Evolutionary conservation across 2,329 filamentous ascomycete species (phyloP).

Genomic region (Colletotrichum sojae): DNA sequence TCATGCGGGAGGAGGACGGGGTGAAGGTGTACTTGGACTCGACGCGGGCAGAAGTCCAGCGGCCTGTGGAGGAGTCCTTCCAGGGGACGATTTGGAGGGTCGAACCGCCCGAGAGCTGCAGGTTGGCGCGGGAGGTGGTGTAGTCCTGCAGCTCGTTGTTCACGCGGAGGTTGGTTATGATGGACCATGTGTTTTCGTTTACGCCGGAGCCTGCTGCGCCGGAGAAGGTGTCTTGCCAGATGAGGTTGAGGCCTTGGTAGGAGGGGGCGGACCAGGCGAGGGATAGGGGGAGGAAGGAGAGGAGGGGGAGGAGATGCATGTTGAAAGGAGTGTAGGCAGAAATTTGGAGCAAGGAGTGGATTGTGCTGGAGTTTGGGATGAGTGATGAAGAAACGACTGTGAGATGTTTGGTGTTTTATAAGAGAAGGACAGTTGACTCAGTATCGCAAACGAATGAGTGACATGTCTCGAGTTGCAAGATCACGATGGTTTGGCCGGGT

Average conservation of each 20-base stretch:
- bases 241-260: slow-evolving; percentile 55
- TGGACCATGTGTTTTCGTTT: slow-evolving; percentile 57
- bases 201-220: slow-evolving; percentile 54
- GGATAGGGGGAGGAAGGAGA: slow-evolving; percentile 44
- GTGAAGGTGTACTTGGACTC: slow-evolving; percentile 63
- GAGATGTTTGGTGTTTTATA: slow-evolving; percentile 9
- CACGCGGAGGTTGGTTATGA: slow-evolving; percentile 59
- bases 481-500: slow-evolving; percentile 27
- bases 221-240: slow-evolving; percentile 61
- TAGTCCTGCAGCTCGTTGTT: slow-evolving; percentile 67
- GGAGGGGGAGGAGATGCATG: slow-evolving; percentile 30
- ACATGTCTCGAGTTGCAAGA: slow-evolving; percentile 37
- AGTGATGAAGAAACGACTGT: neutral
- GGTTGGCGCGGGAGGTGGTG: slow-evolving; percentile 58
- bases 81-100: slow-evolving; percentile 67
- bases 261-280: slow-evolving; percentile 54
- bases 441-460: slow-evolving; percentile 15
- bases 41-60: slow-evolving; percentile 66
- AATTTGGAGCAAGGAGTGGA: slow-evolving; percentile 4
- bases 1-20: slow-evolving; percentile 55
- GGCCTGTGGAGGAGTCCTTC: slow-evolving; percentile 49
- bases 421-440: neutral
- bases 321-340: slow-evolving; percentile 18
- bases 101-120: slow-evolving; percentile 65
- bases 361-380: neutral